Base-by-base conservation (phyloP, 805 yeast species). In the Lipomyces lipofer region DNA sequence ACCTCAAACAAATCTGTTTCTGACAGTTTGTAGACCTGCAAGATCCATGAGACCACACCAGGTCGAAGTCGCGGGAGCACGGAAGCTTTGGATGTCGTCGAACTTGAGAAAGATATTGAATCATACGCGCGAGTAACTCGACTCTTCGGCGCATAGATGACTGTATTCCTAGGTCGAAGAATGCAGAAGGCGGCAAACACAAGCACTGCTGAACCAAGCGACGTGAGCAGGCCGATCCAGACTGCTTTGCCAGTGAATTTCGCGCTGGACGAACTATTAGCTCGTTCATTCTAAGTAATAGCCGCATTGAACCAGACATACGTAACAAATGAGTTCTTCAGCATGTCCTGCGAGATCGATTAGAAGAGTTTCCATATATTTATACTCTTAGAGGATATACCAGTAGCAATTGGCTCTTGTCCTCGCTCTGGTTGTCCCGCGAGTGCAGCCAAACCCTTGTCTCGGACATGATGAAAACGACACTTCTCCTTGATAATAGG, bases 121-220 rank as follows among this genome's bases (percentile, higher is more conserved):
- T 44, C 50, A 2, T 36, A 17, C 17, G 33, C 4, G 7, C 28
- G 17, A 15, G 30, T 27, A 6, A 46, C 36, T 1, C 57, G 47
- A 9, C 64, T 53, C 17, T 65, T 64, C 3, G 74, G 69, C 3
- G 73, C 69, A 43, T 71, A 71, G 9, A 72, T 60, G 15, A 64
- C 62, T 25, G 63, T 59, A 52, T 66, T 61, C 2, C 65, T 60
- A 7, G 70, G 71, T 50, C 75, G 60, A 12, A 69, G 55, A 13
- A 68, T 15, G 45, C 70, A 57, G 39, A 72, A 69, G 6, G 54
- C 33, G 1, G 63, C 38, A 29, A 66, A 59, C 2, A 69, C 58
- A 4, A 63, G 43, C 2, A 63, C 17, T 1, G 71, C 61, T 9
- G 72, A 71, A 27, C 73, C 75, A 15, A 70, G 43, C 6, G 71